Percentiles rank a stretch among this genome's conserved stretches.
phyloP scores from a whole-genome alignment of 2,329 filamentous ascomycete genomes.

The Penicillium polonicum region DNA sequence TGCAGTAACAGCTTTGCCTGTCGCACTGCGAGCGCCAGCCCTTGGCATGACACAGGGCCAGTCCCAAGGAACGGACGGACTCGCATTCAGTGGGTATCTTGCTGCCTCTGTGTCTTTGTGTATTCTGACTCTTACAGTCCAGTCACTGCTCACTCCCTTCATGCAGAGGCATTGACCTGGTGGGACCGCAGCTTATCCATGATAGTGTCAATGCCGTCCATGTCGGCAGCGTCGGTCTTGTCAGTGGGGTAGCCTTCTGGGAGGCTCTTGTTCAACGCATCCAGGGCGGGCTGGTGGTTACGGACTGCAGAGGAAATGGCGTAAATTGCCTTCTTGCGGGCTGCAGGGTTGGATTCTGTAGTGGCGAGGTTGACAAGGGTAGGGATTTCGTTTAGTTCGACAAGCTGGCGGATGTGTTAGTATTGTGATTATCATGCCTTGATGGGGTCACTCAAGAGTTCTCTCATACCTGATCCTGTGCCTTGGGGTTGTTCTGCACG shows the following conservation, averaged over 20 bases:
- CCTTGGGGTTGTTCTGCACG: constrained; percentile 90
- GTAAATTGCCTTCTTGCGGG: constrained; percentile 83
- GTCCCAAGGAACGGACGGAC: background rate
- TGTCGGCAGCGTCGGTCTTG: constrained; percentile 77
- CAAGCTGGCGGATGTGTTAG: constrained; percentile 41
- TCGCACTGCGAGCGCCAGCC: background rate
- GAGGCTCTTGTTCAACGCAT: constrained; percentile 65
- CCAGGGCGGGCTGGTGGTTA: constrained; percentile 79
- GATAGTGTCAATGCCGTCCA: constrained; percentile 78
- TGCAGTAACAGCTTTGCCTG: background rate
- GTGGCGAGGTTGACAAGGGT: constrained; percentile 65
- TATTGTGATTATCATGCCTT: constrained; percentile 36
- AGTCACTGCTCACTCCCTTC: constrained; percentile 3
- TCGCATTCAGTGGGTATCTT: background rate
- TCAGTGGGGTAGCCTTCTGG: constrained; percentile 59
- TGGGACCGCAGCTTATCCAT: constrained; percentile 65
- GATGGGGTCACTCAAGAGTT: constrained; percentile 43
- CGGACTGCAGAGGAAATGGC: constrained; percentile 81
- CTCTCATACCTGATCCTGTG: constrained; percentile 66
- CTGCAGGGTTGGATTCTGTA: constrained; percentile 59
- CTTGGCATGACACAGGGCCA: background rate
- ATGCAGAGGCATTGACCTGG: constrained; percentile 29
- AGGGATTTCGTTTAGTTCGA: constrained; percentile 65
- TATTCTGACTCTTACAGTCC: constrained; percentile 2
- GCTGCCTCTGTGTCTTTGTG: background rate